phyloP scores from a whole-genome alignment of 1,139 yeast species.

The Waltiozyma sp. region DNA sequence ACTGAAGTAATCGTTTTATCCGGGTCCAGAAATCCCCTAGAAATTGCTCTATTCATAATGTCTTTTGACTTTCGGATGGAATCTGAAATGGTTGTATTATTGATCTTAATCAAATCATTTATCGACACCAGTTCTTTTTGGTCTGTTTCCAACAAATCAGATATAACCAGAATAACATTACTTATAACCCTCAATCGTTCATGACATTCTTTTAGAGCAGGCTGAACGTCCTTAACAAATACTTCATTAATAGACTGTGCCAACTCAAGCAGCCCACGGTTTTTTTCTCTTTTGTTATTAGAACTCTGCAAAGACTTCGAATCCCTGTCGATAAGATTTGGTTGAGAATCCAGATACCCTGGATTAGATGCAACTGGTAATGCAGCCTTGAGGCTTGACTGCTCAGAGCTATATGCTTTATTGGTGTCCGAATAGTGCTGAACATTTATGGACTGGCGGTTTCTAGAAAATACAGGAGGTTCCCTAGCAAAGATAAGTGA shows the following conservation, averaged over 20 bases:
- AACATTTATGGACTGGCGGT: conserved; percentile 3
- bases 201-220: not conserved
- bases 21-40: conserved; percentile 23
- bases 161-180: not conserved
- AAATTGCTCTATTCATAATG: conserved; percentile 9
- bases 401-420: too few relatives aligned
- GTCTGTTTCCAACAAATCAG: not conserved
- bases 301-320: conserved; percentile 14
- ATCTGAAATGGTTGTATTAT: conserved; percentile 21
- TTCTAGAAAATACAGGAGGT: conserved; percentile 39
- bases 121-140: not conserved
- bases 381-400: too few relatives aligned
- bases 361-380: too few relatives aligned
- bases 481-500: conserved; percentile 32
- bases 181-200: not conserved
- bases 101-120: conserved; percentile 15
- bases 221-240: not conserved
- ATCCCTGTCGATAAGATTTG: conserved; percentile 18
- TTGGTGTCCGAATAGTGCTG: conserved; percentile 8
- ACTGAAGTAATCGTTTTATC: conserved; percentile 36
- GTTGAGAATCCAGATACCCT: conserved; percentile 5
- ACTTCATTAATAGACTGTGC: not conserved
- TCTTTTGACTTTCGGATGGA: conserved; percentile 22
- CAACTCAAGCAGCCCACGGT: not conserved
- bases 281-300: too few relatives aligned